Percentiles rank a stretch among this genome's conserved stretches.
These are phyloP conservation scores for Calvatia gigantea DNA, from an alignment of 768 basidiomycete species.

Conservation along the genomic window DNA sequence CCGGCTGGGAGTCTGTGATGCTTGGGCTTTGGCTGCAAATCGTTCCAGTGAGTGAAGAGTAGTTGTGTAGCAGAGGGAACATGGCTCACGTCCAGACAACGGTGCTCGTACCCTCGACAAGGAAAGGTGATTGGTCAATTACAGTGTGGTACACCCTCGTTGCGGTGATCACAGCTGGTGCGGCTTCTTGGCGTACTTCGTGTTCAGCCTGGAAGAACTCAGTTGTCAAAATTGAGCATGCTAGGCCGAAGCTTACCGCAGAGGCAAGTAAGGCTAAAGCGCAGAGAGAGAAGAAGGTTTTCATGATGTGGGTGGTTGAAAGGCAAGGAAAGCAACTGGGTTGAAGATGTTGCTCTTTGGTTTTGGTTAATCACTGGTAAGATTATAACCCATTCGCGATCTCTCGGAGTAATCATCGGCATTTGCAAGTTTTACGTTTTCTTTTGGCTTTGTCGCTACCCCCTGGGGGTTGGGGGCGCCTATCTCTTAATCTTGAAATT, in stretches of 20 bases:
- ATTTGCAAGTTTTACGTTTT: neutral
- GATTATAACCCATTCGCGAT: neutral
- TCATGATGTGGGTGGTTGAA: neutral
- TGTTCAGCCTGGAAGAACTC: neutral
- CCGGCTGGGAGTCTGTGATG: conserved; percentile 13
- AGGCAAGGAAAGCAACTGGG: neutral
- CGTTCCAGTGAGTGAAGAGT: neutral
- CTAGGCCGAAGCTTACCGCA: neutral
- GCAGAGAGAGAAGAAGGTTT: neutral
- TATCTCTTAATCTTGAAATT: neutral
- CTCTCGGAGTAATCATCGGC: neutral
- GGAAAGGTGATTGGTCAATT: conserved; percentile 19
- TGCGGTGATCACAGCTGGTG: conserved; percentile 20
- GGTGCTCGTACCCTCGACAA: conserved; percentile 21
- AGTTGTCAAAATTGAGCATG: neutral
- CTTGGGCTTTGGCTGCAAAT: conserved; percentile 18
- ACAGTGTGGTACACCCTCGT: conserved; percentile 18
- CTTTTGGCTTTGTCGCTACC: neutral
- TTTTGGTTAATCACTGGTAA: neutral
- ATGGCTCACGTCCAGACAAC: conserved; percentile 23
- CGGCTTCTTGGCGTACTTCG: neutral
- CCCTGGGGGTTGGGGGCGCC: neutral
- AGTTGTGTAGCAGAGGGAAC: neutral
- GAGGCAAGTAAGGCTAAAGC: neutral
- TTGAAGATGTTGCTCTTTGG: neutral